Base-by-base conservation (phyloP, 2,329 filamentous ascomycete species). In the Monosporascus ibericus region DNA sequence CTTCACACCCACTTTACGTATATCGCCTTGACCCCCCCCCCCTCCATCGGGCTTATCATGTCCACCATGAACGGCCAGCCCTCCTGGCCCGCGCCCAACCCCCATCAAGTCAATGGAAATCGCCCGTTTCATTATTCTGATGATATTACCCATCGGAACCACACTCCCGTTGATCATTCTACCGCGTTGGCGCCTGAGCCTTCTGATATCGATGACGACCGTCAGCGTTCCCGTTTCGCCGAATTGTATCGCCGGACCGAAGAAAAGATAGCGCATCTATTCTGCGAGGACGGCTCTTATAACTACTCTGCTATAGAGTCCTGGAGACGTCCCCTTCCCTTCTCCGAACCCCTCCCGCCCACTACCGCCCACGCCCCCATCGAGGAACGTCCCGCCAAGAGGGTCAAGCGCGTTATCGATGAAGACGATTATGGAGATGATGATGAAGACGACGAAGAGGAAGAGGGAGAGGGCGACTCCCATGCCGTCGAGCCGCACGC, bases 391-490 rank as follows among this genome's bases (percentile, higher is more conserved):
- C 82, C 84, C 38, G 73, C 79, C 53, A 96, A 94, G 73, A 87
- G 88, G 71, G 79, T 84, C 47, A 87, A 87, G 69, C 81, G 89
- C 63, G 78, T 83, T 67, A 91, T 92, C 77, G 84, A 91, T 62
- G 89, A 92, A 68, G 87, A 91, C 63, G 87, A 92, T 71, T 92
- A 92, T 65, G 88, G 87, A 60, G 88, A 92, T 63, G 91, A 96
- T 53, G 82, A 87, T 9, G 86, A 89, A 1, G 84, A 87, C 7
- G 85, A 83, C 46, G 82, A 83, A 44, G 82, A 85, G 18, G 79
- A 82, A 2, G 75, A 81, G 72, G 75, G 79, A 58, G 76, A 80
- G 59, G 75, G 80, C 56, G 78, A 82, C 61, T 46, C 42, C 14
- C 42, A 18, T 46, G 3, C 24, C 20, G 70, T 80, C 63, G 66